Base-by-base conservation (phyloP, 208 protist species). In the Perkinsela sp. region DNA sequence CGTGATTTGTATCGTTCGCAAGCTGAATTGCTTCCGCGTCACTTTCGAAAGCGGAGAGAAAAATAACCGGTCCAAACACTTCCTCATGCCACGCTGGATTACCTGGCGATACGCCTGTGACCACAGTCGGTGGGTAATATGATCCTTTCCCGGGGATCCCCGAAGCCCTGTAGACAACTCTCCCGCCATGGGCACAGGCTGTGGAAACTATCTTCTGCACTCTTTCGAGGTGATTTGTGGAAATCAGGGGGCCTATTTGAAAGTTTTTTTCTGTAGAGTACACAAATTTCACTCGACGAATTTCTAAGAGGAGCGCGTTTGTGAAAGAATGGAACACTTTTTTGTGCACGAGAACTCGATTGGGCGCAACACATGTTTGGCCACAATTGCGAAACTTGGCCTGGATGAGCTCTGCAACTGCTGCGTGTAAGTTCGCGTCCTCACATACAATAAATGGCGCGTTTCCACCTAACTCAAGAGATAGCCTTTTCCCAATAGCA, bases 401-500 rank as follows among this genome's bases (percentile, higher is more conserved):
- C 28, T 67, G 70, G 32, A 89, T 72, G 69, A 86, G 75, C 29
- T 78, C 78, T 28, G 74, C 76, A 67, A 80, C 83, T 2, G 87
- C 83, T 0, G 73, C 70, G 0, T 78, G 73, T 2, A 94, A 32
- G 71, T 91, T 81, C 0, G 86, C 88, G 70, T 93, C 88, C 6
- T 85, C 79, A 67, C 91, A 86, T 6, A 94, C 85, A 48, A 94
- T 77, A 66, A 87, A 80, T 1, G 89, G 85, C 48, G 82, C 88
- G 75, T 92, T 93, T n/a, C 90, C 90, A 67, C 90, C 90, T 13
- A 95, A 78, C 74, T 95, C 90, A 31, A 95, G 73, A 6, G 77
- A 78, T 22, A 86, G 48, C 73, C 80, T 83, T 68, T 90, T 90
- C 73, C 90, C 73, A n/a, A 83, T 84, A 28, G 78, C 78, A 29